Conservation (phyloP, 345 rosid genomes). For the Corymbia maculata region DNA sequence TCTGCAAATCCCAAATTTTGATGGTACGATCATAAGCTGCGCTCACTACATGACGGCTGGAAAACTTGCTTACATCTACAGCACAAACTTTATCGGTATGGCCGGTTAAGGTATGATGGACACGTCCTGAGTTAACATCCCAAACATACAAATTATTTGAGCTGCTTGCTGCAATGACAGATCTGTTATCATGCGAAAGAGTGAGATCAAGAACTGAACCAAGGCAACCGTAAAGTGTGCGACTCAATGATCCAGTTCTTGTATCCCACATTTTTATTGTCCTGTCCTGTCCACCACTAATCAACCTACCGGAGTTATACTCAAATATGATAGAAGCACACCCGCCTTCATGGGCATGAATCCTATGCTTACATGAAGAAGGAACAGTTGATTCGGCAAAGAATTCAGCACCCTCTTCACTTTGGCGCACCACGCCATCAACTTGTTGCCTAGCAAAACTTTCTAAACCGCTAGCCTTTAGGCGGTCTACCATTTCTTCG, state of each 20-base stretch:
- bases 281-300: constrained; percentile 85
- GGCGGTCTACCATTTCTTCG: constrained; percentile 82
- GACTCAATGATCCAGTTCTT: constrained; percentile 50
- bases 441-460: constrained; percentile 86
- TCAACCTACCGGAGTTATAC: constrained; percentile 60
- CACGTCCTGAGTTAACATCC: constrained; percentile 75
- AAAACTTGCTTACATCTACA: constrained; percentile 85
- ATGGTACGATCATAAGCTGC: constrained; percentile 96
- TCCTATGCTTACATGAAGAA: constrained; percentile 66
- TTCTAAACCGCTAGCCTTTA: constrained; percentile 85
- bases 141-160: constrained; percentile 88
- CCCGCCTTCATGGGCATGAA: constrained; percentile 89
- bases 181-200: constrained; percentile 68
- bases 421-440: constrained; percentile 87
- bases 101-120: constrained; percentile 84
- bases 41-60: constrained; percentile 80
- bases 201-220: constrained; percentile 91
- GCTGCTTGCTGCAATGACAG: constrained; percentile 91
- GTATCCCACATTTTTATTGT: constrained; percentile 90
- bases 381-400: constrained; percentile 68
- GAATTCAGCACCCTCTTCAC: constrained; percentile 87
- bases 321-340: constrained; percentile 82
- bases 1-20: constrained; percentile 93
- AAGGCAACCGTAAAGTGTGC: constrained; percentile 66
- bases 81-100: constrained; percentile 86